Percentiles rank a stretch among this genome's conserved stretches.
These are phyloP conservation scores for Hemileccinum impolitum DNA, from an alignment of 768 basidiomycete species.

Conservation along the genomic window DNA sequence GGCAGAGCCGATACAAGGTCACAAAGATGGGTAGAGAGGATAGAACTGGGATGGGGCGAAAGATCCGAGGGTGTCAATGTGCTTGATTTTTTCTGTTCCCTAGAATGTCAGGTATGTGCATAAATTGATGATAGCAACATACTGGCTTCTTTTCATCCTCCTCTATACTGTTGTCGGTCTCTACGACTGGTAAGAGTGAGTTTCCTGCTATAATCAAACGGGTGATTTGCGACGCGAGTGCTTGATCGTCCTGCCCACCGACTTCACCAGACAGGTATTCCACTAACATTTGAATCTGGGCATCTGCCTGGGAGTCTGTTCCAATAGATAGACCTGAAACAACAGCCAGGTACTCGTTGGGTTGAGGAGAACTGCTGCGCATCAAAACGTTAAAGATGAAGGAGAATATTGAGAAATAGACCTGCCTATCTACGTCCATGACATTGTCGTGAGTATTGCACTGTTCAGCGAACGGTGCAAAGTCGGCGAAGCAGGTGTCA, in stretches of 20 bases:
- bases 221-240: conserved; percentile 67
- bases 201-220: conserved; percentile 89
- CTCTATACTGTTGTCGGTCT: conserved; percentile 30
- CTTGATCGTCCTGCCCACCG: conserved; percentile 65
- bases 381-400: conserved; percentile 9
- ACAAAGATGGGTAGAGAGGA: conserved; percentile 63
- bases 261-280: conserved; percentile 88
- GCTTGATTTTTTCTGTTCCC: conserved; percentile 58
- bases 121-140: conserved; percentile 23
- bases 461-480: conserved; percentile 54
- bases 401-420: conserved; percentile 1
- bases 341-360: conserved; percentile 78
- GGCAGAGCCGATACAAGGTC: conserved; percentile 79
- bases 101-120: conserved; percentile 11
- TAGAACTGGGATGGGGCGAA: conserved; percentile 70
- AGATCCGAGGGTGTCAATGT: conserved; percentile 54
- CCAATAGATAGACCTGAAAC: conserved; percentile 86
- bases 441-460: conserved; percentile 25
- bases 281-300: conserved; percentile 79
- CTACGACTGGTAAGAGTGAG: conserved; percentile 59
- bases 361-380: conserved; percentile 16
- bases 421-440: conserved; percentile 72
- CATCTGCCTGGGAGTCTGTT: conserved; percentile 54
- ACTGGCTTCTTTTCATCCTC: conserved; percentile 57
- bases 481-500: conserved; percentile 80